Base-by-base conservation (phyloP, 73 alveolate species). In the Paramecium sonneborni region DNA sequence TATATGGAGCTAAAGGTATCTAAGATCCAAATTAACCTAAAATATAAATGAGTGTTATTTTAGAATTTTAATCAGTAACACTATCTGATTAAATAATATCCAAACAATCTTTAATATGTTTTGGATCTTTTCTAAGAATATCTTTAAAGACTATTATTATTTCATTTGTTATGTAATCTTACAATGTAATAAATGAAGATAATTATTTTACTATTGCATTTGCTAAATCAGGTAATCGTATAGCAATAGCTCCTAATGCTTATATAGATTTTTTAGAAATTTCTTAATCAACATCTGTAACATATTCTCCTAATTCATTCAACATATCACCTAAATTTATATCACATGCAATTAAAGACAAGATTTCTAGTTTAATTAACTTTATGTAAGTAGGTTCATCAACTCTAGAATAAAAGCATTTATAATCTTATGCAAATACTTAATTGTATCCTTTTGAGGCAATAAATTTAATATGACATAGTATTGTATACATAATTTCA, bases 301-400 rank as follows among this genome's bases (percentile, higher is more conserved):
- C 99, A 92, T 96, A 96, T 57, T 96, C 99, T 69, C 97, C 93
- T 7, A 96, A 87, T 88, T 96, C 99, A 79, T 93, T 94, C 44
- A 93, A 86, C 58, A 96, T 94, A 76, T 96, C 99, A 24, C 95
- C 92, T 20, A 96, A 70, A 74, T 92, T 94, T 57, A 62, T 86
- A 18, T 93, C 97, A 30, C 93, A 39, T 38, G 93, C 96, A 23
- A 93, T 92, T 18, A 88, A 79, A 14, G 97, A 90, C 8, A 94
- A 70, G 14, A 98, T 96, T 91, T 98, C 98, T 41, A 98, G 95
- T 94, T 98, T 98, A 68, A 98, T 70, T 92, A 95, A 95, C 93
- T 96, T 97, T 67, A 97, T 96, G 86, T 96, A 98, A 30, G 97
- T 79, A 12, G 99, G 99, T 90, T 98, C 99, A 86, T 98, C 99